Evolutionary conservation across 2,329 filamentous ascomycete species (phyloP).

Genomic region (Aureobasidium sp.): DNA sequence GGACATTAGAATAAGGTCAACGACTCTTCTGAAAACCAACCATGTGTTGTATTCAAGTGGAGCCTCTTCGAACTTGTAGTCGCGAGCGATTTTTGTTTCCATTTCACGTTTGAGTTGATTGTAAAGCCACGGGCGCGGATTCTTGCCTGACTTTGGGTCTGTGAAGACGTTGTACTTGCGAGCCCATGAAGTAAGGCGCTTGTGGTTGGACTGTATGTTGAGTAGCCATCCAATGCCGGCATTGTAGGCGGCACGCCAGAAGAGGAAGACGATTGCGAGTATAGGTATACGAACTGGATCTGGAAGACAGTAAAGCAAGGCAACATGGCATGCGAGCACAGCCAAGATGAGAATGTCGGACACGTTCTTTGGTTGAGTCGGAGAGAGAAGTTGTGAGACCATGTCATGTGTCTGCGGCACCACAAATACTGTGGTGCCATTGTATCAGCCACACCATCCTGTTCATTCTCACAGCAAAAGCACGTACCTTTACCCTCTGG

Average conservation of each 20-base stretch:
- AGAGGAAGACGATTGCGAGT: constrained; percentile 78
- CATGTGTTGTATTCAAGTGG: constrained; percentile 99
- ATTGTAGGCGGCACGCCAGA: constrained; percentile 92
- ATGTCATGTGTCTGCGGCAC: constrained; percentile 97
- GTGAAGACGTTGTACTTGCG: constrained; percentile 81
- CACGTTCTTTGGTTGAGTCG: constrained; percentile 88
- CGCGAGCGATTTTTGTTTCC: constrained; percentile 86
- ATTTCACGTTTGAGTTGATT: constrained; percentile 78
- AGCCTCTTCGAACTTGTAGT: constrained; percentile 89
- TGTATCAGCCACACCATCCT: neutral
- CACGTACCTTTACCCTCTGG: constrained; percentile 80
- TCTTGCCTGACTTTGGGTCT: constrained; percentile 69
- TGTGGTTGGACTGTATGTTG: constrained; percentile 82
- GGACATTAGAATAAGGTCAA: constrained; percentile 97
- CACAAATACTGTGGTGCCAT: constrained; percentile 64
- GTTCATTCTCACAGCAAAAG: neutral
- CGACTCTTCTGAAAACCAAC: constrained; percentile 90
- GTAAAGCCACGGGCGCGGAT: constrained; percentile 77
- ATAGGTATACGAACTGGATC: constrained; percentile 61
- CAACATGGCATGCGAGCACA: constrained; percentile 68
- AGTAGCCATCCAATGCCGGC: constrained; percentile 86
- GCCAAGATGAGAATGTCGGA: constrained; percentile 75
- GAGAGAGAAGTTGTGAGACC: constrained; percentile 94
- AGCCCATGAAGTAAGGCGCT: constrained; percentile 79
- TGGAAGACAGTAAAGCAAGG: constrained; percentile 68